These are phyloP conservation scores for Populus euphratica DNA, from an alignment of 345 rosid species.

Conservation along the genomic window DNA sequence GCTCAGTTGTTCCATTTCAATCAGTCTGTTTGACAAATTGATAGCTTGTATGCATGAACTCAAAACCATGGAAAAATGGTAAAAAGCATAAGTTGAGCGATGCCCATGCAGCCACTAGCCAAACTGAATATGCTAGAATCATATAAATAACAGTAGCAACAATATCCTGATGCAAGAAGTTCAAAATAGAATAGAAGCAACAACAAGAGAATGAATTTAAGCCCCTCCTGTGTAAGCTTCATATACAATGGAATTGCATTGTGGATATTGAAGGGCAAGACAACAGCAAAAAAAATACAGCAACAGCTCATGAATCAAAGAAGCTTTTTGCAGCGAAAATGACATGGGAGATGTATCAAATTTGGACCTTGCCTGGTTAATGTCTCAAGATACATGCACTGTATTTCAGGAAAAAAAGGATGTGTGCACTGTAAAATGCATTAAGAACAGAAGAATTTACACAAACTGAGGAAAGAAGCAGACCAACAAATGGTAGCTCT, in stretches of 20 bases:
- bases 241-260: background rate
- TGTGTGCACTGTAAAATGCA: conserved; percentile 12
- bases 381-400: conserved; percentile 4
- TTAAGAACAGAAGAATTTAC: conserved; percentile 21
- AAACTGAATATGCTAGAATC: background rate
- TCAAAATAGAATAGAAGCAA: background rate
- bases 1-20: background rate
- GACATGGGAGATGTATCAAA: background rate
- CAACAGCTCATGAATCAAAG: background rate
- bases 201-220: background rate
- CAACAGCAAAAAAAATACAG: background rate
- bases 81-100: background rate
- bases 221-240: background rate
- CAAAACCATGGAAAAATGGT: background rate
- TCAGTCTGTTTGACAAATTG: background rate
- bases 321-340: background rate
- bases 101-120: background rate
- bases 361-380: background rate
- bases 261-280: background rate
- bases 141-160: background rate
- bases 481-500: conserved; percentile 88
- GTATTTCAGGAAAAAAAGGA: background rate
- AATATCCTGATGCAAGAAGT: background rate
- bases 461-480: conserved; percentile 37
- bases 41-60: background rate